Percentiles rank a stretch among this genome's conserved stretches.
Conservation (phyloP, 805 yeast genomes). For the Starmerella sirachaensis region DNA sequence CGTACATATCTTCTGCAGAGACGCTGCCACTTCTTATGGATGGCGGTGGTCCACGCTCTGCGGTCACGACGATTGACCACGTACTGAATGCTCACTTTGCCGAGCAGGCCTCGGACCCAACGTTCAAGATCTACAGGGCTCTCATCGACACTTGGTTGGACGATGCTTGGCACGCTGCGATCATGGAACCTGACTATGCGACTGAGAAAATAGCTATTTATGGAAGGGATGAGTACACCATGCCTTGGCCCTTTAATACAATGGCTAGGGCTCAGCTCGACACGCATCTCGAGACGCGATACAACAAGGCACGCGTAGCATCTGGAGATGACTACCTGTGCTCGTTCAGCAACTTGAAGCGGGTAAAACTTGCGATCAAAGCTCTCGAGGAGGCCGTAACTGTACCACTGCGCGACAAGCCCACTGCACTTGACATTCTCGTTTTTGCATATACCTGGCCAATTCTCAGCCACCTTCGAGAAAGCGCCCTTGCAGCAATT, state of each 20-base stretch:
- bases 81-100: constrained; percentile 4
- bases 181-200: constrained; percentile 10
- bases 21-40: constrained; percentile 16
- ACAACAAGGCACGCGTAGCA: not conserved
- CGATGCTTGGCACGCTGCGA: constrained; percentile 20
- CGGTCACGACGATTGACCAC: constrained; percentile 6
- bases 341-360: constrained; percentile 3
- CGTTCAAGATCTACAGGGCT: constrained; percentile 5
- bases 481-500: constrained; percentile 18
- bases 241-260: constrained; percentile 18
- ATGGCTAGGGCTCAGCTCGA: constrained; percentile 10
- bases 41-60: not conserved
- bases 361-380: constrained; percentile 10
- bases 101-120: constrained; percentile 7
- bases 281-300: constrained; percentile 9
- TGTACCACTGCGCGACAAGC: not conserved
- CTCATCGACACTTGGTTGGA: constrained; percentile 17
- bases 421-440: constrained; percentile 18
- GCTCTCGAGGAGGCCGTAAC: constrained; percentile 8
- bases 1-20: constrained; percentile 15
- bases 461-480: constrained; percentile 14
- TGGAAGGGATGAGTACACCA: not conserved
- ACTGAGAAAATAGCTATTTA: constrained; percentile 6
- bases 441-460: constrained; percentile 21
- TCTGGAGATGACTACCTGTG: constrained; percentile 14